phyloP scores from a whole-genome alignment of 169 alveolate species.

The Eimeria zaria region DNA sequence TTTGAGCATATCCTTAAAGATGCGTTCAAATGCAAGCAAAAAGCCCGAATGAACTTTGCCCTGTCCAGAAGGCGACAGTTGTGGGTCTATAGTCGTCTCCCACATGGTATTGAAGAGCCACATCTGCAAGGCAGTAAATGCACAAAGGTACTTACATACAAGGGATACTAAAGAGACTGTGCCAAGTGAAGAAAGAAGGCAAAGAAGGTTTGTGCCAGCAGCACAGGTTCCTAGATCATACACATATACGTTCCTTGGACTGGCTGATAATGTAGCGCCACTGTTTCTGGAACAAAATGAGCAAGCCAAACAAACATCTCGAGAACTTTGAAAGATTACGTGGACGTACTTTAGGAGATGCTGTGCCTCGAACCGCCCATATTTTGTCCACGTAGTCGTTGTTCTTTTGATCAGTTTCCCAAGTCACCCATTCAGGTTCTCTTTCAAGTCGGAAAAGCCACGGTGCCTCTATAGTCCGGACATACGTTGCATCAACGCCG shows the following conservation, averaged over 20 bases:
- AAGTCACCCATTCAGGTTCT: conserved; percentile 14
- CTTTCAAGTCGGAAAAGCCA: conserved; percentile 68
- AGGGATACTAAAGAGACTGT: not conserved
- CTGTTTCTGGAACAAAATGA: not conserved
- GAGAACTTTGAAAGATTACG: not conserved
- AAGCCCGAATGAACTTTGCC: conserved; percentile 56
- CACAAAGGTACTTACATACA: not conserved
- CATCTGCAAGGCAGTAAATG: conserved; percentile 6
- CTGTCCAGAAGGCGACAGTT: conserved; percentile 42
- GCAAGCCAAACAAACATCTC: not conserved
- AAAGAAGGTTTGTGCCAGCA: not conserved
- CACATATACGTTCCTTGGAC: not conserved
- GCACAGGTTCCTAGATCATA: not conserved
- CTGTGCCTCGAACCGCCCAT: conserved; percentile 54
- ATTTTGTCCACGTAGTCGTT: conserved; percentile 60
- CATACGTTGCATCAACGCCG: conserved; percentile 54
- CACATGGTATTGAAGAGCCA: conserved; percentile 72
- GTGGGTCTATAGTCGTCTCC: conserved; percentile 16
- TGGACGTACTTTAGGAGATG: conserved; percentile 42
- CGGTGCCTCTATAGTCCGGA: conserved; percentile 51
- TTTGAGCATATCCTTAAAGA: not conserved
- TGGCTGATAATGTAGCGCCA: not conserved
- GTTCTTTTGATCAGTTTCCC: conserved; percentile 33
- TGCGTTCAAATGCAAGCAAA: conserved; percentile 18
- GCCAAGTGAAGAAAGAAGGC: not conserved